Base-by-base conservation (phyloP, 352 stramenopile species). In the Pythium myriotylum region DNA sequence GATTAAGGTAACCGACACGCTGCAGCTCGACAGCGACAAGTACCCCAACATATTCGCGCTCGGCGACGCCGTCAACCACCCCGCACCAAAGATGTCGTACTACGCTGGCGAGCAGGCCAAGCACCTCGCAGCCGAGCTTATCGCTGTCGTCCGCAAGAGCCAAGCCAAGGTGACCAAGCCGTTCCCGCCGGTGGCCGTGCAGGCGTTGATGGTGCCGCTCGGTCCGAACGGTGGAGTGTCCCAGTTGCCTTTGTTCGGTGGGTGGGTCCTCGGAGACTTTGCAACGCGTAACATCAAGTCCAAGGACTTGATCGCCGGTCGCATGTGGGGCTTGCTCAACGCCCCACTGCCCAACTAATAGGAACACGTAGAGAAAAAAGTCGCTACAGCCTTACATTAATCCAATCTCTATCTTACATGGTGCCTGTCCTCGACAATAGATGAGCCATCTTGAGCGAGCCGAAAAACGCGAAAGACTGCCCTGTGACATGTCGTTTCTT, bases 31-130 rank as follows among this genome's bases (percentile, higher is more conserved):
- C 53, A 69, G 69, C 43, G 48, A 40, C 1, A 59, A 68, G 58
- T 87, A 75, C 59, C 32, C 66, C 4, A 73, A 84, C 60, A 74
- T 87, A 19, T 87, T 81, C 54, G 73, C 68, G 35, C 52, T 85
- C n/a, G 78, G 75, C 43, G 76, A 88, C 59, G 67, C 61, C 10
- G 77, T 50, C 52, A 85, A 81, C 69, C 75, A 78, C 54, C 39
- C 62, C 27, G 76, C 70, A 24, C 74, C 76, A 8, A 86, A 84
- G 66, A 48, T 74, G 12, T 68, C 62, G 47, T 77, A 73, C 65
- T 79, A 56, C 64, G 79, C 72, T 12, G 65, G 58, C 29, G 56
- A 71, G 45, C 75, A 88, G 58, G 76, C 59, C 50, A 74, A 75
- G 46, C 68, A 80, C 67, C 58, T 86, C 12, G 76, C 64, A 13